Conservation (phyloP, 495 filamentous ascomycete genomes). For the Aspergillus ellipticus region DNA sequence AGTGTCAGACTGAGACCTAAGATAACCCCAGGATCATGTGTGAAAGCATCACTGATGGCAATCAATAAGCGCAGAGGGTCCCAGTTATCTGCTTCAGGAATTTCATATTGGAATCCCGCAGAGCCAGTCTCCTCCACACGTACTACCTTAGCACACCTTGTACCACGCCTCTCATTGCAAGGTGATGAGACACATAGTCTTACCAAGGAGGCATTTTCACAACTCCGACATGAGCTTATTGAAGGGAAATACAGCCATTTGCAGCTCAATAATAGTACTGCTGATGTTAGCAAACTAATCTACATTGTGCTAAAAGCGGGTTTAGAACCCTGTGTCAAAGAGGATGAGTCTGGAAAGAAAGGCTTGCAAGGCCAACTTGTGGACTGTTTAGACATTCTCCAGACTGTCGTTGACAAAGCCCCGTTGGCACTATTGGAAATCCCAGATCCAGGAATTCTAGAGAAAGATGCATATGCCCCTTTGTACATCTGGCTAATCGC, state of each 20-base stretch:
- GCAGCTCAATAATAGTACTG: constrained; percentile 58
- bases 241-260: constrained; percentile 38
- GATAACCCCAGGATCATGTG: constrained; percentile 5
- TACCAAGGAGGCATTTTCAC: constrained; percentile 54
- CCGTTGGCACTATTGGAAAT: constrained; percentile 63
- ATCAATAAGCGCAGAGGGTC: constrained; percentile 18
- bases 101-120: constrained; percentile 20
- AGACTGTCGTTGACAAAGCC: constrained; percentile 66
- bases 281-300: constrained; percentile 77
- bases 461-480: constrained; percentile 54
- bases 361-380: constrained; percentile 53
- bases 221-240: constrained; percentile 63
- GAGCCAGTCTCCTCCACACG: constrained; percentile 64
- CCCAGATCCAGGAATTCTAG: constrained; percentile 35
- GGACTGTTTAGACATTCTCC: constrained; percentile 70
- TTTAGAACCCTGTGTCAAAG: constrained; percentile 57
- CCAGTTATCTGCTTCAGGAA: constrained; percentile 13
- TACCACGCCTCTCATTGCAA: constrained; percentile 41
- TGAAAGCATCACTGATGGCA: constrained; percentile 25
- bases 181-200: constrained; percentile 37
- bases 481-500: constrained; percentile 72
- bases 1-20: not conserved
- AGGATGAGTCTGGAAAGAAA: constrained; percentile 54
- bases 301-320: constrained; percentile 79
- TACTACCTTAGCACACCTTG: constrained; percentile 64